Percentiles rank a stretch among this genome's conserved stretches.
Evolutionary conservation across 306 rosid genomes (phyloP).

Genomic region (Begonia peltatifolia): DNA sequence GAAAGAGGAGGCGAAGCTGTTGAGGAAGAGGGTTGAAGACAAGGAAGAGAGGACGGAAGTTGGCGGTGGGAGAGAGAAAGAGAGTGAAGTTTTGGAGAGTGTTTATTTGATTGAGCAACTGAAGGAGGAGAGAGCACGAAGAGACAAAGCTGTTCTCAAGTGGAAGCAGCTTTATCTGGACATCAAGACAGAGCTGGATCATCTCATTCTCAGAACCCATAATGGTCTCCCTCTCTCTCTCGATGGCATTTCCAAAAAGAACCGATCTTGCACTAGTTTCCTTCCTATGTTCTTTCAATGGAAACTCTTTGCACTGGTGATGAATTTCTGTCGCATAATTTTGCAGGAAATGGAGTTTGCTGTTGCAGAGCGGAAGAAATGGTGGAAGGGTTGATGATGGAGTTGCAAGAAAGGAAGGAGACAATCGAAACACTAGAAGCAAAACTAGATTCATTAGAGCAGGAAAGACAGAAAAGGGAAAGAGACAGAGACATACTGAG

Average conservation of each 20-base stretch:
- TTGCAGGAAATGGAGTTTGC: constrained; percentile 36
- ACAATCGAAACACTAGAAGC: constrained; percentile 28
- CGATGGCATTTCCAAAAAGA: neutral
- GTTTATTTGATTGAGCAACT: constrained; percentile 38
- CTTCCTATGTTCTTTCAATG: too few relatives aligned
- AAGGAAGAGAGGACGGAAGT: constrained; percentile 39
- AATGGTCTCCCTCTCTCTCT: constrained; percentile 19
- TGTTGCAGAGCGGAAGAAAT: constrained; percentile 62
- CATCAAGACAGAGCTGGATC: constrained; percentile 79
- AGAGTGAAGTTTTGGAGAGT: constrained; percentile 36
- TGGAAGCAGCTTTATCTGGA: constrained; percentile 95
- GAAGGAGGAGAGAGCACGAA: constrained; percentile 55
- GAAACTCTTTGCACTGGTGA: neutral
- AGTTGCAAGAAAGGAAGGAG: constrained; percentile 55
- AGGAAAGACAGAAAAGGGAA: constrained; percentile 42
- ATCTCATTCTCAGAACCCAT: constrained; percentile 78
- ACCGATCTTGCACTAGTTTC: neutral
- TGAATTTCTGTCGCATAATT: neutral
- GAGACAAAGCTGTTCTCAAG: constrained; percentile 82
- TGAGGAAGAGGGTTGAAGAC: constrained; percentile 47
- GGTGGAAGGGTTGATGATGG: constrained; percentile 47
- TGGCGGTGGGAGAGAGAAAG: constrained; percentile 21
- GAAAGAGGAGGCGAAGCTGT: constrained; percentile 52
- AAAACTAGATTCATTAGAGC: constrained; percentile 35
- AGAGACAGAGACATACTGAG: constrained; percentile 72